Conservation (phyloP, 2,329 filamentous ascomycete species). For the Cercospora zeae-maydis region DNA sequence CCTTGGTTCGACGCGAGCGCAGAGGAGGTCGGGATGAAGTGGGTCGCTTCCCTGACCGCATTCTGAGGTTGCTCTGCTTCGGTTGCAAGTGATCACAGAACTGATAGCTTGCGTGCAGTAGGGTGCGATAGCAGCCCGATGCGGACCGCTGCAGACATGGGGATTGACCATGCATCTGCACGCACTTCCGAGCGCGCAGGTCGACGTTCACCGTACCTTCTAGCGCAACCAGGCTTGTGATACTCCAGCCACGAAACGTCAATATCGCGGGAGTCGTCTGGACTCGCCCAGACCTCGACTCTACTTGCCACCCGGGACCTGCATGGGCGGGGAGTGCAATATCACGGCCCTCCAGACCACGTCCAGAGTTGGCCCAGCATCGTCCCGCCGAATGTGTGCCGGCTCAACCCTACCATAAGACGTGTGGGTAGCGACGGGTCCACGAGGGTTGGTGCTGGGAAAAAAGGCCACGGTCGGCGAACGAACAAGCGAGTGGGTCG, state of each 20-base stretch:
- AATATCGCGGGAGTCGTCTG: neutral
- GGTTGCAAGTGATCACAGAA: constrained; percentile 22
- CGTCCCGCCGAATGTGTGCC: neutral
- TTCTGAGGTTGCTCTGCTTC: constrained; percentile 20
- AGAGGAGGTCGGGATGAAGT: constrained; percentile 13
- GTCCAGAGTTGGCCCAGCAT: neutral
- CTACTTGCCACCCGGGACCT: constrained; percentile 8
- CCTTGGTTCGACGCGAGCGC: constrained; percentile 4
- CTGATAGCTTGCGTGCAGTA: constrained; percentile 25
- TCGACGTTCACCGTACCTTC: neutral
- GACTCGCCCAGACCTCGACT: constrained; percentile 4
- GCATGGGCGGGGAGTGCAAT: constrained; percentile 5
- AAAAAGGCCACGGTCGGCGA: constrained; percentile 6
- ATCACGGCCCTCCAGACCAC: neutral
- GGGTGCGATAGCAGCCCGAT: constrained; percentile 25
- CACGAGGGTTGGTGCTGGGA: neutral
- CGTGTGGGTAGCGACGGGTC: neutral
- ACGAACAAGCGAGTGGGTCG: constrained; percentile 12
- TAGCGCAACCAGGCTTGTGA: constrained; percentile 2
- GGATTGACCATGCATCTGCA: constrained; percentile 21
- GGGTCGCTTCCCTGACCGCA: constrained; percentile 23
- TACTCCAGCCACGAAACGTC: constrained; percentile 11
- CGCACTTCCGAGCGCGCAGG: constrained; percentile 12
- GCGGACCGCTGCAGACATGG: constrained; percentile 26
- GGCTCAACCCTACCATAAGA: neutral